Base-by-base conservation (phyloP, 371 early-diverging fungal genomes). In the Phascolomyces articulosus region DNA sequence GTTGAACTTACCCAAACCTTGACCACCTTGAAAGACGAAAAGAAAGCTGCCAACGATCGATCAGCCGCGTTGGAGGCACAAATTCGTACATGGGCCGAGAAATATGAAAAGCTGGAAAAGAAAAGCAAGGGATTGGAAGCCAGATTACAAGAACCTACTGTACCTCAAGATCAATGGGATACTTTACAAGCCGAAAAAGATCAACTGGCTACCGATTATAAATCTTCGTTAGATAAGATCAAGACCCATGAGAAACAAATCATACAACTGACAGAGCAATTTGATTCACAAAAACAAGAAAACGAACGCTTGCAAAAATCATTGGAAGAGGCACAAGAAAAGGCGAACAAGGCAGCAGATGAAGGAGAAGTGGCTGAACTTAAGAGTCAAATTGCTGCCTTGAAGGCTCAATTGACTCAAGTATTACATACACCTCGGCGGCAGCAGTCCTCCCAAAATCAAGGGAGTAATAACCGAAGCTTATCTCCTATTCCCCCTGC, bases 1-100 rank as follows among this genome's bases (percentile, higher is more conserved):
- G 89, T 98, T 63, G 95, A 93, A 71, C 83, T 98, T 62, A 96
- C 96, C 31, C 94, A 93, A 76, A 80, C 86, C 47, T 67, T 98
- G 62, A 88, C 86, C 11, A 72, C 75, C 41, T 87, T 91, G 54
- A 84, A 86, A 57, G 84, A 88, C 55, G 95, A 93, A 68, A 87
- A 85, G 77, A 87, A 86, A 34, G 67, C 70, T 3, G 75, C 89
- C 40, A 71, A 70, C 53, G 85, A 88, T 29, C 84, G 85, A 27
- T 74, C 88, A 44, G 61, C 77, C 6, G 71, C 79, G n/a, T 73
- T 93, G 54, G 95, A 95, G 69, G 82, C 67, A n/a, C 91, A 92
- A 67, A 78, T 90, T 56, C 73, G 73, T 10, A 70, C 67, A 23
- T 92, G 91, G 93, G 85, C 82, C 63, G 93, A 94, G 41, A 87